These are phyloP conservation scores for Phaeosphaeria sp. DNA, from an alignment of 2,329 filamentous ascomycete genomes.

Conservation along the genomic window DNA sequence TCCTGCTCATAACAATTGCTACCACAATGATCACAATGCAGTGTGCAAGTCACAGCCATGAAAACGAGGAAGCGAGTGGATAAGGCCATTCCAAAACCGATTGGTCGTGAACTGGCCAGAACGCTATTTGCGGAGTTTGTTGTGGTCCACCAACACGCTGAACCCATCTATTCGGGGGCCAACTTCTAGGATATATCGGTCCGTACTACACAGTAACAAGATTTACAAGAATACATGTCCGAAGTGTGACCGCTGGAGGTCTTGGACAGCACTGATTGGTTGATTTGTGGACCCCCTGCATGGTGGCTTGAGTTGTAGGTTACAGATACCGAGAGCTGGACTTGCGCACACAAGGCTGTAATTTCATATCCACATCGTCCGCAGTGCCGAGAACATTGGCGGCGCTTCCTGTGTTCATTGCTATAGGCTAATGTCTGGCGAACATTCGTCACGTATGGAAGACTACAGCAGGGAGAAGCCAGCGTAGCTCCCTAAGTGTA, in stretches of 20 bases:
- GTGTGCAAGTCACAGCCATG: too few species aligned
- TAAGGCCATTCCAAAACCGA: background rate
- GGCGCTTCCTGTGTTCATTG: background rate
- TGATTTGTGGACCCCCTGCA: background rate
- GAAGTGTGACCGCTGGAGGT: background rate
- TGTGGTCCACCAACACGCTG: background rate
- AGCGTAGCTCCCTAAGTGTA: too few species aligned
- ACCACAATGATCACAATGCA: too few species aligned
- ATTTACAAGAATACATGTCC: background rate
- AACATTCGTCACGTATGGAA: background rate
- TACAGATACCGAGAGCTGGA: background rate
- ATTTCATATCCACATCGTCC: background rate
- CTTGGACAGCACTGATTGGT: background rate
- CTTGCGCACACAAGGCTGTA: background rate
- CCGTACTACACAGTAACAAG: background rate
- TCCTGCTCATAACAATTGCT: too few species aligned
- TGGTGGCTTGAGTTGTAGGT: background rate
- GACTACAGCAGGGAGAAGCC: background rate
- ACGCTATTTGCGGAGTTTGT: background rate
- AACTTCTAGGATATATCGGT: background rate
- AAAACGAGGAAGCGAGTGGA: background rate
- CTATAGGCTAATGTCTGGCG: background rate
- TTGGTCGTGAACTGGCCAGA: background rate
- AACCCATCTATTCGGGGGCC: background rate
- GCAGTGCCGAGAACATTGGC: background rate